Evolutionary conservation across 768 basidiomycete species (phyloP), one percentile per base, ranked within the genome.

Genomic region (Rhizopogon vesiculosus): DNA sequence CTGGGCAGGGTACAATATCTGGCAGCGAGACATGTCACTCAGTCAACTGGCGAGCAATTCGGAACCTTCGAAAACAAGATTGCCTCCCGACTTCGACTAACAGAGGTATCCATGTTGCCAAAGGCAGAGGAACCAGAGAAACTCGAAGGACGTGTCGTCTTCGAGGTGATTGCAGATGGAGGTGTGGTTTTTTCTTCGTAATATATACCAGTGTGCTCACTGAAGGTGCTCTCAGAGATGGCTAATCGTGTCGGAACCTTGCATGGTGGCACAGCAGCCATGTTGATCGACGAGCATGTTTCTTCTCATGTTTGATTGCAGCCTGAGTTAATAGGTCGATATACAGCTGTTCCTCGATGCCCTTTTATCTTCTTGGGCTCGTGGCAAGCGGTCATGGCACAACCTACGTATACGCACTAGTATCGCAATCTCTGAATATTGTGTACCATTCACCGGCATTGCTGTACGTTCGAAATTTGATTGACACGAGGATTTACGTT

Each of bases 261-360:
- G 59, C 71, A 77, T 42, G 69, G 75, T 16, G 79, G 75, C 7
- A 79, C 77, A 53, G 62, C 71, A 13, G 58, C 72, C 3, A 74
- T 74, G 53, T 57, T 83, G 25, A 73, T 82, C 38, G 82, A 83
- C 59, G 69, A 80, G 80, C 80, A 54, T 39, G 75, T 56, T 6
- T 46, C 33, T 54, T 13, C 16, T 43, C 35, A 8, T 38, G 2
- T n/a, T 45, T 51, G 8, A 41, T 33, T 35, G 40, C 4, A 29
- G 46, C 43, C 39, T 33, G 25, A 25, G 25, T 25, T 15, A 16
- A 15, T 19, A 40, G 1, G 10, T 18, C 3, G 19, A 10, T 10
- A 10, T 10, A 42, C 44, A 83, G 80, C 56, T 76, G 77, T 44
- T 72, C 77, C 5, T 68, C 74, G 1, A 63, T 75, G 29, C 67